A percentile compares a stretch with the other conserved stretches of the same genome.
Evolutionary conservation across 2,329 filamentous ascomycete genomes (phyloP).

Genomic region (Alternaria conjuncta): DNA sequence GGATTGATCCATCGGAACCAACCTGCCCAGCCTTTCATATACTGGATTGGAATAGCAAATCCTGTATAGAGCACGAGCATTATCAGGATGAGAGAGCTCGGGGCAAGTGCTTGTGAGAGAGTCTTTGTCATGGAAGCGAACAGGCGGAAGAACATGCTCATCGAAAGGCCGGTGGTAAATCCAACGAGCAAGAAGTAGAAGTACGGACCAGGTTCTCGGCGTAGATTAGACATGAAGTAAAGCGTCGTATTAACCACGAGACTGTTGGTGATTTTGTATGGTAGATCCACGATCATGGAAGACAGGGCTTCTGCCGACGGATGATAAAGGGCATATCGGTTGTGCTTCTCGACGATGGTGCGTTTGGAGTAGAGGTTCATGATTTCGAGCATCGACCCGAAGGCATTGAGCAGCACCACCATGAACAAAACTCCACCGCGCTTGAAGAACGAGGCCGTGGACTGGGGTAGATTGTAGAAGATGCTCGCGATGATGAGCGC

Average conservation of each 20-base stretch:
- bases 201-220: constrained; percentile 69
- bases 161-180: constrained; percentile 66
- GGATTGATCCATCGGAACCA: constrained; percentile 73
- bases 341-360: constrained; percentile 83
- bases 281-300: constrained; percentile 52
- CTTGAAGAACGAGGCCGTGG: constrained; percentile 60
- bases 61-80: constrained; percentile 69
- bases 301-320: constrained; percentile 77
- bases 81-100: constrained; percentile 62
- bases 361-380: constrained; percentile 80
- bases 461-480: constrained; percentile 70
- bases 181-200: constrained; percentile 77
- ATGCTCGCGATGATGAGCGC: constrained; percentile 77
- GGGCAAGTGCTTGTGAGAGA: constrained; percentile 61
- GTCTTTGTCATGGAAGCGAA: constrained; percentile 76
- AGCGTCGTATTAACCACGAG: constrained; percentile 50
- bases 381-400: constrained; percentile 61
- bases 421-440: constrained; percentile 75
- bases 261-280: constrained; percentile 51
- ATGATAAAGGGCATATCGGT: constrained; percentile 83
- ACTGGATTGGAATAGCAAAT: constrained; percentile 68
- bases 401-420: constrained; percentile 80
- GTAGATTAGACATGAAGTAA: constrained; percentile 55
- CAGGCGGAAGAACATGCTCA: constrained; percentile 83
- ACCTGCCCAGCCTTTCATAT: constrained; percentile 56